Conservation (phyloP, 495 filamentous ascomycete genomes). For the Tuber microsphaerosporum region DNA sequence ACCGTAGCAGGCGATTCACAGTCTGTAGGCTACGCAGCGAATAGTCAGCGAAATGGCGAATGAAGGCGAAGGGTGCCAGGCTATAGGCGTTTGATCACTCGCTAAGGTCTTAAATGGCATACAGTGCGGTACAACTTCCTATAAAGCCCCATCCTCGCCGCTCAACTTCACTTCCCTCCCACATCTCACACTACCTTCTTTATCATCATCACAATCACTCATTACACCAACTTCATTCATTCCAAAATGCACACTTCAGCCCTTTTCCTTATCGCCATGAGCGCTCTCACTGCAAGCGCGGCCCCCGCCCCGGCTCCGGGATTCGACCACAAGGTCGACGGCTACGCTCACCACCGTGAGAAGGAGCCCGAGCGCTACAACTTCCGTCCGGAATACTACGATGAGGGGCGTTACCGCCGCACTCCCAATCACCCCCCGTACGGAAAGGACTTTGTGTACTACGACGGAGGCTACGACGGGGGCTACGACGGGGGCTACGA, state of each 20-base stretch:
- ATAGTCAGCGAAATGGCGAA: not conserved
- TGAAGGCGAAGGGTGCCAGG: not conserved
- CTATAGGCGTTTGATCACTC: not conserved
- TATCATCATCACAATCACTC: not conserved
- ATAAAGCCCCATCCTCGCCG: not conserved
- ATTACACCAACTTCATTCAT: not conserved
- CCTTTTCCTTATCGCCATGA: not conserved
- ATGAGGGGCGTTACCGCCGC: slow-evolving; percentile 8
- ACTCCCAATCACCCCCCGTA: not conserved
- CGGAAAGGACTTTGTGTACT: not conserved
- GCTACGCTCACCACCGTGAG: not conserved
- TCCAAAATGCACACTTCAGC: not conserved
- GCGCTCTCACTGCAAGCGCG: not conserved
- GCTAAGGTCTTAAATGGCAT: not conserved
- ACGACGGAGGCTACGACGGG: not conserved
- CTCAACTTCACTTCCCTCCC: not conserved
- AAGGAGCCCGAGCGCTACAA: not conserved
- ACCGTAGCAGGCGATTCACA: not conserved
- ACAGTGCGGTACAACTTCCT: not conserved
- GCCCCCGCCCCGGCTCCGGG: not conserved
- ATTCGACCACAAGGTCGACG: not conserved
- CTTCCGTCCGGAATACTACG: not conserved
- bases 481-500: not conserved
- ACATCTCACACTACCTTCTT: not conserved
- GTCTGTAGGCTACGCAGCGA: not conserved